A percentile compares a stretch with the other conserved stretches of the same genome.
Evolutionary conservation across 371 early-diverging fungal species (phyloP).

Genomic region (Dipsacomyces acuminosporus): DNA sequence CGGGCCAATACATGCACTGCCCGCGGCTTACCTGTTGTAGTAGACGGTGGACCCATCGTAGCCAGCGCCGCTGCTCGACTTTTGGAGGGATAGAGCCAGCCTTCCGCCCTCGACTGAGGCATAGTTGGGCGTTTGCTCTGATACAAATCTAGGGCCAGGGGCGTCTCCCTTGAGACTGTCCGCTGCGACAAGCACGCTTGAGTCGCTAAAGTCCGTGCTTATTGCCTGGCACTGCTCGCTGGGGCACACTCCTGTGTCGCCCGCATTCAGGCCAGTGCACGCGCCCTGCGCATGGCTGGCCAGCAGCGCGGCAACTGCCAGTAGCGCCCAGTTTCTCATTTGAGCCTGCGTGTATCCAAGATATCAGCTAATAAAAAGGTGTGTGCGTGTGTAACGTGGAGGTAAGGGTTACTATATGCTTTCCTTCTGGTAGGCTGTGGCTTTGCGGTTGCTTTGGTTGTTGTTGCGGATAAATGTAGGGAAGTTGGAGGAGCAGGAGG

Average conservation of each 20-base stretch:
- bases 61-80: conserved; percentile 8
- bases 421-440: too few relatives aligned
- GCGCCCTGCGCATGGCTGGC: conserved; percentile 40
- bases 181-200: conserved; percentile 33
- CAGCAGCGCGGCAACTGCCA: conserved; percentile 17
- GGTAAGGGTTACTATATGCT: neutral
- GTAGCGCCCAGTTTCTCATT: conserved; percentile 18
- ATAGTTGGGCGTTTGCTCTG: conserved; percentile 42
- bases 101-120: conserved; percentile 14
- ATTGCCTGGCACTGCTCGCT: conserved; percentile 46
- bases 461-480: neutral
- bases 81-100: conserved; percentile 23
- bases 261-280: conserved; percentile 40
- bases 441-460: too few relatives aligned
- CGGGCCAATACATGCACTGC: neutral
- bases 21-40: conserved; percentile 1
- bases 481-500: neutral
- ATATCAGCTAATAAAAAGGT: too few relatives aligned
- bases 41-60: conserved; percentile 37
- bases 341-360: too few relatives aligned
- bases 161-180: conserved; percentile 42
- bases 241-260: conserved; percentile 43
- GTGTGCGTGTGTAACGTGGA: too few relatives aligned
- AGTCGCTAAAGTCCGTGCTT: conserved; percentile 24
- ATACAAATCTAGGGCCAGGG: conserved; percentile 47